phyloP scores from a whole-genome alignment of 2,329 filamentous ascomycete species.

The Microcyclospora pomicola region DNA sequence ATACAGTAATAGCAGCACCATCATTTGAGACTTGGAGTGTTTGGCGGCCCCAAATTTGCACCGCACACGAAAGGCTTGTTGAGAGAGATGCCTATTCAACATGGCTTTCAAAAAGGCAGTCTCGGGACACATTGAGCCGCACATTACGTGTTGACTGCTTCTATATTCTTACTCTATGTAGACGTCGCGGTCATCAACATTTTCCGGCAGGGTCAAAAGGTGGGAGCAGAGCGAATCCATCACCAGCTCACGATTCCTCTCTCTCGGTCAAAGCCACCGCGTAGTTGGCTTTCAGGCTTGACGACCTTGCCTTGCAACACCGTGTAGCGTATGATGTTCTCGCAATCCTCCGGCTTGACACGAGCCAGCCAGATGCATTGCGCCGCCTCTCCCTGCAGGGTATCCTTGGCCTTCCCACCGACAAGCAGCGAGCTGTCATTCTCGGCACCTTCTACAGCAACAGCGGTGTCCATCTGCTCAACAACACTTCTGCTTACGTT shows the following conservation, averaged over 20 bases:
- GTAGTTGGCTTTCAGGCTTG: slow-evolving; percentile 71
- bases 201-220: too few species aligned
- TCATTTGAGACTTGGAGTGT: too few species aligned
- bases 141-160: too few species aligned
- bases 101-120: too few species aligned
- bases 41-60: too few species aligned
- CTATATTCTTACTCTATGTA: too few species aligned
- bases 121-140: too few species aligned
- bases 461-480: slow-evolving; percentile 7
- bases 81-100: too few species aligned
- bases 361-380: slow-evolving; percentile 91
- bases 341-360: slow-evolving; percentile 75
- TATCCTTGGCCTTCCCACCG: slow-evolving; percentile 25
- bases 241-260: slow-evolving; percentile 81
- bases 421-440: slow-evolving; percentile 15
- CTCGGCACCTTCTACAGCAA: slow-evolving; percentile 15
- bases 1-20: too few species aligned
- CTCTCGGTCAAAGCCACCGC: slow-evolving; percentile 78
- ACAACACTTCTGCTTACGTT: slow-evolving; percentile 16
- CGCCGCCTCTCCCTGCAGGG: slow-evolving; percentile 41
- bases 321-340: slow-evolving; percentile 81
- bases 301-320: slow-evolving; percentile 87
- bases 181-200: too few species aligned
- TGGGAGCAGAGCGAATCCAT: not conserved
- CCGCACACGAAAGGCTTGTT: too few species aligned